Evolutionary conservation across 2,329 filamentous ascomycete genomes (phyloP).

Genomic region (Chaetomiaceae sp.): DNA sequence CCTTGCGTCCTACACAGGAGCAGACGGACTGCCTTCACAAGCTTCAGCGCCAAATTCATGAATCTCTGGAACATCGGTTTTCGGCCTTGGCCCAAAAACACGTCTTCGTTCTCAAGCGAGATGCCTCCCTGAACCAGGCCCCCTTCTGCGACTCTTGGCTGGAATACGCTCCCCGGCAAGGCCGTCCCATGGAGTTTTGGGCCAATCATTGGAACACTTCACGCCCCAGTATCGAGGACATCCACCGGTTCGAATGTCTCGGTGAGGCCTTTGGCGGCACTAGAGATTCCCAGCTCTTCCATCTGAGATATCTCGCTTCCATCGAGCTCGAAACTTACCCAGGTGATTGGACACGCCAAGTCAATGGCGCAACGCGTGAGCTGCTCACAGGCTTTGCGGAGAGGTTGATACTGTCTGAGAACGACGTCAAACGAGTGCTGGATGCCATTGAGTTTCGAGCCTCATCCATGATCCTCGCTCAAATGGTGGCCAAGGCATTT

Average conservation of each 20-base stretch:
- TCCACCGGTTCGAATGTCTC: conserved; percentile 16
- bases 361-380: conserved; percentile 8
- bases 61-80: conserved; percentile 14
- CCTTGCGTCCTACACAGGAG: conserved; percentile 10
- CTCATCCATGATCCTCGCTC: conserved; percentile 18
- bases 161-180: conserved; percentile 4
- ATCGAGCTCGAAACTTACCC: conserved; percentile 18
- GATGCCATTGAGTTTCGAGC: conserved; percentile 20
- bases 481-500: conserved; percentile 15
- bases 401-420: not conserved
- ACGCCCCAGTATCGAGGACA: not conserved
- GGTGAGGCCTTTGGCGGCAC: conserved; percentile 20
- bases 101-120: conserved; percentile 4
- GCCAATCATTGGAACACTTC: not conserved
- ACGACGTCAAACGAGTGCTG: conserved; percentile 16
- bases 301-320: conserved; percentile 18
- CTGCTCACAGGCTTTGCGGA: conserved; percentile 6
- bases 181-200: conserved; percentile 12
- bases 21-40: conserved; percentile 14
- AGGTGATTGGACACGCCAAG: conserved; percentile 14
- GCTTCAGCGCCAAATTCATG: conserved; percentile 19
- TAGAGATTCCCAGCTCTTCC: conserved; percentile 16
- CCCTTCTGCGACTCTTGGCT: conserved; percentile 11
- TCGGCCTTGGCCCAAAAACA: conserved; percentile 11
- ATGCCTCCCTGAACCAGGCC: not conserved